Base-by-base conservation (phyloP, 2,329 filamentous ascomycete species). In the Cladophialophora immunda region DNA sequence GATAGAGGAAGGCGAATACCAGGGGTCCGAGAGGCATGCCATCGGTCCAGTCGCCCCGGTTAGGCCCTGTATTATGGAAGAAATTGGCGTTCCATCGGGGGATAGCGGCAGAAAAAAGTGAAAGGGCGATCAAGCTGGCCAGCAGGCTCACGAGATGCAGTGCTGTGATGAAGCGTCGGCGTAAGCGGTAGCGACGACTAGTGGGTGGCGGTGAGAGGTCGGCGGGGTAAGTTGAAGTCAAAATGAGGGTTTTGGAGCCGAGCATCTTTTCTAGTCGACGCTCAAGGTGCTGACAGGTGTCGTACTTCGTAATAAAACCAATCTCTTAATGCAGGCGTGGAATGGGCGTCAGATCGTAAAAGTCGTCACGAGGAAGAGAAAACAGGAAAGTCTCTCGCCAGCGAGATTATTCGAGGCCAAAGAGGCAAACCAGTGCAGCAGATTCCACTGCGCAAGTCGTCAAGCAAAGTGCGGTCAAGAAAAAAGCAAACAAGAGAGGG, bases 11-110 rank as follows among this genome's bases (percentile, higher is more conserved):
- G 7, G 70, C 58, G 41, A 71, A 55, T 25, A 45, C 25, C 67
- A 78, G 73, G 38, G 75, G 73, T 6, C 70, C 70, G 58, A 77
- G 70, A 4, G 74, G 69, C 55, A 77, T 66, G 32, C 71, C 73
- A 66, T 78, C 76, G 47, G 76, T 76, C 76, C 75, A 77, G 64
- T 73, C 75, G 6, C 73, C 73, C 47, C 68, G 64, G 45, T 60
- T 66, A 3, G 73, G 70, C 3, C 74, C 73, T 15, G 65, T 66
- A 17, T 65, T 71, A 65, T 76, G 75, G 50, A 72, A 72, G 66
- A 77, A 73, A 38, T 73, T 74, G 47, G 56, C 57, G 52, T 77
- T 68, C 75, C 76, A 76, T 22, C 63, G 60, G 4, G 70, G 70
- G 34, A 78, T 74, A 17, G 73, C 71, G 8, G 71, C 70, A 1